phyloP scores from a whole-genome alignment of 768 basidiomycete species.

The Suillus placidus region DNA sequence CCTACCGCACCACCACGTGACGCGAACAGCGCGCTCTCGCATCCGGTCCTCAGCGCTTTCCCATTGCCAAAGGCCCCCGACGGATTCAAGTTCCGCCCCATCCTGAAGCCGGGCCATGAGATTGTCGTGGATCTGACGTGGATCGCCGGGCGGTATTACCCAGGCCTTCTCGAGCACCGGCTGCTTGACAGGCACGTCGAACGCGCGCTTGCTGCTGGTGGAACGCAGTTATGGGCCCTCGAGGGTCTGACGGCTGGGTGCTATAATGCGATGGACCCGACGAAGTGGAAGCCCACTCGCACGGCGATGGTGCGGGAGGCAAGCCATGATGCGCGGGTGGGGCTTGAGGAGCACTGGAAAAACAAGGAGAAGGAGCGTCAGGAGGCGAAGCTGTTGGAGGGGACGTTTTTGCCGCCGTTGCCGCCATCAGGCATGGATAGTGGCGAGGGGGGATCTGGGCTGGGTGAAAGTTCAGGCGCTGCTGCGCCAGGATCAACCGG shows the following conservation, averaged over 20 bases:
- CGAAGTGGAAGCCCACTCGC: slow-evolving; percentile 53
- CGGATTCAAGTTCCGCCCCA: slow-evolving; percentile 71
- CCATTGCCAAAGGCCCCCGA: slow-evolving; percentile 64
- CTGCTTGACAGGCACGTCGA: slow-evolving; percentile 47
- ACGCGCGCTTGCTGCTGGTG: slow-evolving; percentile 40
- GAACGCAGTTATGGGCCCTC: slow-evolving; percentile 65
- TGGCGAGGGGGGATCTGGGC: neutral
- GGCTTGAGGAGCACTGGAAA: slow-evolving; percentile 45
- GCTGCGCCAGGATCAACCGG: neutral
- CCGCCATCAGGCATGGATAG: neutral
- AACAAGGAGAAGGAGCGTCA: slow-evolving; percentile 33
- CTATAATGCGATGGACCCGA: slow-evolving; percentile 72
- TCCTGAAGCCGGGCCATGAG: slow-evolving; percentile 64
- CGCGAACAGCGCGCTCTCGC: slow-evolving; percentile 38
- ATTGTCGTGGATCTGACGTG: slow-evolving; percentile 68
- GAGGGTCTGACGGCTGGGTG: slow-evolving; percentile 71
- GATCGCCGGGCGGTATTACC: slow-evolving; percentile 82
- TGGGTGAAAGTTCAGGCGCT: neutral
- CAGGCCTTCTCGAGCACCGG: slow-evolving; percentile 67
- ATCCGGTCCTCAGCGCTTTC: slow-evolving; percentile 36
- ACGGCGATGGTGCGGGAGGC: slow-evolving; percentile 65
- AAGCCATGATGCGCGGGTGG: slow-evolving; percentile 47
- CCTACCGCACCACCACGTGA: slow-evolving; percentile 21
- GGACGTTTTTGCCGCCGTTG: slow-evolving; percentile 19
- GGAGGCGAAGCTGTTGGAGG: slow-evolving; percentile 23